Evolutionary conservation across 73 alveolate species (phyloP), one percentile per base, ranked within the genome.

Genomic region (Strombidium stylifer): DNA sequence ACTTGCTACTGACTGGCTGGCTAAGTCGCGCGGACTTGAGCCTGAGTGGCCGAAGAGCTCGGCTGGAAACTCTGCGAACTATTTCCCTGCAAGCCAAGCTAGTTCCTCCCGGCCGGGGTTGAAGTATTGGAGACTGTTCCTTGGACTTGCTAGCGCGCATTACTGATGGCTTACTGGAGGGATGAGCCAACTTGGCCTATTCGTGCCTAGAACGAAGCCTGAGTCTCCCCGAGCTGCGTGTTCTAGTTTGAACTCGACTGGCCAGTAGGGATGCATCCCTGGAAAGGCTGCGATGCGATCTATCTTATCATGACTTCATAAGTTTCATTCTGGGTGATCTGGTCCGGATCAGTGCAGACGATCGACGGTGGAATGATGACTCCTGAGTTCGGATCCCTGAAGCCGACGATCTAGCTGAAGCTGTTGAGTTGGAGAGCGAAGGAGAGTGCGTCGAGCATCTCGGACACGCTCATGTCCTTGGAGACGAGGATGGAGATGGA

Each of bases 371-470:
- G 36, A 5, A 60, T 35, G 7, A 60, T 41, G 21, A 60, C 20
- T 20, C 75, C 75, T 60, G 41, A 59, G 24, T 44, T 60, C 41
- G 61, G 36, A 23, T 60, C 75, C 41, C 41, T n/a, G 35, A 60
- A 60, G 27, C 75, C 75, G 28, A 60, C 75, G 1, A 60, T 44
- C 24, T 32, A 32, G 42, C 42, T 30, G 3, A 59, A 59, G n/a
- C 41, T 60, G 12, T 59, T 46, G 3, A 60, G 30, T 24, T 41
- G 32, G 16, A 60, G 34, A 28, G 59, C 24, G 61, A 11, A 60
- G 47, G 61, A 20, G 1, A 60, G 75, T 1, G 75, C 75, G 15
- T 60, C 75, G 14, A 60, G 27, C 6, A 60, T 24, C 34, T 60
- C 75, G 27, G 39, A 3, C 16, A 60, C 61, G 4, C 26, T 60